Evolutionary conservation across 257 asterid genomes (phyloP).

Genomic region (Solanum pimpinellifolium): DNA sequence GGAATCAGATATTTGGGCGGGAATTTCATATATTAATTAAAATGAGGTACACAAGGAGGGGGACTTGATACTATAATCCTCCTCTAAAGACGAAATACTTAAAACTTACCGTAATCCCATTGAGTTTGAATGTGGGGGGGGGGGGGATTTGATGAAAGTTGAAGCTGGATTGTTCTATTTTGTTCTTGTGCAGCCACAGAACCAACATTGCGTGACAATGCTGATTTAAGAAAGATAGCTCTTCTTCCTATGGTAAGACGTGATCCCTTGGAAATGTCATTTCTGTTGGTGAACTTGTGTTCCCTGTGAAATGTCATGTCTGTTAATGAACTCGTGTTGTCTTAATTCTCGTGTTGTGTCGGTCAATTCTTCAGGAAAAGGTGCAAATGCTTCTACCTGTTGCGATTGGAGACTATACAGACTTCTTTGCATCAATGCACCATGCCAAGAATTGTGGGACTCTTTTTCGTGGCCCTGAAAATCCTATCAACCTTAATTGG

Average conservation of each 20-base stretch:
- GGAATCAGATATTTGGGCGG: background rate
- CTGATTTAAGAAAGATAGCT: conserved; percentile 49
- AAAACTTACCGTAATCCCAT: background rate
- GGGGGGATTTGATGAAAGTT: background rate
- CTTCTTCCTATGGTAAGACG: conserved; percentile 62
- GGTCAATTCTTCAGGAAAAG: conserved; percentile 35
- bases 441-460: conserved; percentile 85
- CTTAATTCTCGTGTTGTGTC: background rate
- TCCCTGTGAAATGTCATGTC: background rate
- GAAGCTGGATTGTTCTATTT: background rate
- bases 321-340: background rate
- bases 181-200: conserved; percentile 49
- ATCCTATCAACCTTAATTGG: conserved; percentile 70
- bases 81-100: background rate
- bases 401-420: conserved; percentile 85
- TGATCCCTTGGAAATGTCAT: background rate
- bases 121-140: background rate
- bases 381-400: conserved; percentile 86
- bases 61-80: background rate
- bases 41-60: background rate
- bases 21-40: background rate
- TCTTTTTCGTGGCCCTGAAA: conserved; percentile 83
- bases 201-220: conserved; percentile 68
- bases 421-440: conserved; percentile 88
- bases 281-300: background rate